These are phyloP conservation scores for Arxiozyma telluris DNA, from an alignment of 1,139 yeast species.

Conservation along the genomic window DNA sequence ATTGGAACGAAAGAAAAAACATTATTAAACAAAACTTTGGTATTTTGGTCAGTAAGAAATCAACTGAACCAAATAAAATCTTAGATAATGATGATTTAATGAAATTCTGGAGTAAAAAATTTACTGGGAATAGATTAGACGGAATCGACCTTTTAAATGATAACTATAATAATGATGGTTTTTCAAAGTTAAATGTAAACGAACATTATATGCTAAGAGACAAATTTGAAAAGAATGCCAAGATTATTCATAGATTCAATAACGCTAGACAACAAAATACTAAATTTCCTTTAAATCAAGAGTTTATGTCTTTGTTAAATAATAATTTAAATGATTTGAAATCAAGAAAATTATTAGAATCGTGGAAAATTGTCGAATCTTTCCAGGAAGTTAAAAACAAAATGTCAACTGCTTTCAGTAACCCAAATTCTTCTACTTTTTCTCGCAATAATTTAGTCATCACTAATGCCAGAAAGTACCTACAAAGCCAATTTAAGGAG, in stretches of 20 bases:
- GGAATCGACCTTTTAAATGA: neutral
- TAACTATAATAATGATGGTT: slow-evolving; percentile 20
- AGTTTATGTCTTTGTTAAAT: slow-evolving; percentile 26
- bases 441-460: slow-evolving; percentile 33
- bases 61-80: neutral
- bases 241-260: slow-evolving; percentile 59
- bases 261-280: slow-evolving; percentile 50
- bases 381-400: slow-evolving; percentile 2
- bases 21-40: slow-evolving; percentile 65
- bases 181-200: slow-evolving; percentile 34
- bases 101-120: slow-evolving; percentile 12
- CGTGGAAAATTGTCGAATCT: slow-evolving; percentile 48
- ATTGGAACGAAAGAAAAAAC: slow-evolving; percentile 74
- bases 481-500: slow-evolving; percentile 71
- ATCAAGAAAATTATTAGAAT: slow-evolving; percentile 55
- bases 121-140: neutral
- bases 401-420: neutral
- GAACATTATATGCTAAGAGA: slow-evolving; percentile 38
- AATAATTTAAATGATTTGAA: slow-evolving; percentile 40
- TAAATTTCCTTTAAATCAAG: slow-evolving; percentile 29
- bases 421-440: neutral
- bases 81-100: neutral
- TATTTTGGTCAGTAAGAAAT: slow-evolving; percentile 6
- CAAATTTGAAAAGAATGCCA: slow-evolving; percentile 67
- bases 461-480: slow-evolving; percentile 46